Base-by-base conservation (phyloP, 2,329 filamentous ascomycete genomes). In the Aspergillus transmontanensis region DNA sequence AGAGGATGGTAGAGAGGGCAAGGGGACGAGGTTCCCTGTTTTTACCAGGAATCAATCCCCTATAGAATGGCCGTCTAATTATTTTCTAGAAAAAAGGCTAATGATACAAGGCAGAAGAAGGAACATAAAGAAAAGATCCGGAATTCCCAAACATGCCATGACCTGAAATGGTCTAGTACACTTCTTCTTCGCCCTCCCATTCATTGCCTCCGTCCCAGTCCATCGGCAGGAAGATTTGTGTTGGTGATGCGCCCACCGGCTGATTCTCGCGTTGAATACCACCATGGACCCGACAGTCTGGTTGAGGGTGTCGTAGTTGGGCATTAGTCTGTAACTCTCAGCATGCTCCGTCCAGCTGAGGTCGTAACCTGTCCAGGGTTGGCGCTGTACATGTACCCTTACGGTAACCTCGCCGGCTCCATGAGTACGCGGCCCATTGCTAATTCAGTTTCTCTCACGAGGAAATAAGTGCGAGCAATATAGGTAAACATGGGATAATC, bases 251-350 rank as follows among this genome's bases (percentile, higher is more conserved):
- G 34, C 50, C 59, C 60, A 66, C 60, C 63, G 64, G 34, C 57
- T 58, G 63, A 65, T 58, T 62, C 63, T 60, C 68, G 62, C 57
- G 60, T 43, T 39, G 54, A 64, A 68, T 65, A 67, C 64, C 57
- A 64, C 66, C 63, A 63, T 60, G 63, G 69, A 65, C 68, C 69
- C 69, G 69, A 70, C 68, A 70, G 61, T 71, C 64, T 71, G 69
- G 69, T 32, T 62, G 66, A 70, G 62, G 51, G 64, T 68, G 69
- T 71, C 64, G 70, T 71, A 66, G 64, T 66, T 59, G 57, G 63
- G 69, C 69, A 70, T 71, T 71, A 71, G 69, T 64, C 54, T 59
- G 59, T 55, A 69, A 62, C 59, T 53, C 64, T 63, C 48, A 63
- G 66, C 64, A 43, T 30, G 43, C 53, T 55, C 62, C 63, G 55